Evolutionary conservation across 2,329 filamentous ascomycete genomes (phyloP).

Genomic region (Ophiobolus disseminans): DNA sequence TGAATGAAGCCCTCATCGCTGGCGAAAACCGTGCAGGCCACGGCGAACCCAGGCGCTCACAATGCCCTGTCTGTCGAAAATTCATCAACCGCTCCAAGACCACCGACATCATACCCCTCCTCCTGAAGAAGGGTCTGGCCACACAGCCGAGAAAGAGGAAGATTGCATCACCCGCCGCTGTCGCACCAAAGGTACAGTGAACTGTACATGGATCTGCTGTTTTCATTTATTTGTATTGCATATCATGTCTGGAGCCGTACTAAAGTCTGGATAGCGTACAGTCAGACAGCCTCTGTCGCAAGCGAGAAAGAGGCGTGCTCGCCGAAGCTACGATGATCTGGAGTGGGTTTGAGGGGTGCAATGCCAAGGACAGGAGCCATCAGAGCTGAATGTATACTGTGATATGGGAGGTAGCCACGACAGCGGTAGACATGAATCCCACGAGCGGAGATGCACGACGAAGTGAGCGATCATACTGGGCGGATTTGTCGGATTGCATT

Average conservation of each 20-base stretch:
- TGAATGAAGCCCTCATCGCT: slow-evolving; percentile 65
- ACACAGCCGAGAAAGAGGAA: slow-evolving; percentile 44
- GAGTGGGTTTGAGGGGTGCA: too few species aligned
- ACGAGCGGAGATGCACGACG: too few species aligned
- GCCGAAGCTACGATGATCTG: neutral
- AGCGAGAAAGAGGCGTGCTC: neutral
- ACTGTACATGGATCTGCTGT: slow-evolving; percentile 19
- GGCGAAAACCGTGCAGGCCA: slow-evolving; percentile 59
- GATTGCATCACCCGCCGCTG: slow-evolving; percentile 7
- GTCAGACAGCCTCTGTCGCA: neutral
- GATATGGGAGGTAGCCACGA: neutral
- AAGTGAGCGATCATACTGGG: neutral
- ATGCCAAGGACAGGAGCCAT: neutral
- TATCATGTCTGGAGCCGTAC: neutral
- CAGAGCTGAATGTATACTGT: too few species aligned
- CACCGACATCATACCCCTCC: slow-evolving; percentile 51
- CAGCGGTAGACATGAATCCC: too few species aligned
- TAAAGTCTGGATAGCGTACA: neutral
- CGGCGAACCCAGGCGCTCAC: slow-evolving; percentile 51
- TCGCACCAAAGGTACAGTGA: slow-evolving; percentile 29
- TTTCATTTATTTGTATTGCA: neutral
- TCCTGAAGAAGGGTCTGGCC: slow-evolving; percentile 50
- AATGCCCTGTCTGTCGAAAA: slow-evolving; percentile 59
- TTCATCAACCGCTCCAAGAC: slow-evolving; percentile 49
- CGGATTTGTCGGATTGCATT: slow-evolving; percentile 5